phyloP scores from a whole-genome alignment of 1,284 basidiomycete species.

The Marasmius fiardii region DNA sequence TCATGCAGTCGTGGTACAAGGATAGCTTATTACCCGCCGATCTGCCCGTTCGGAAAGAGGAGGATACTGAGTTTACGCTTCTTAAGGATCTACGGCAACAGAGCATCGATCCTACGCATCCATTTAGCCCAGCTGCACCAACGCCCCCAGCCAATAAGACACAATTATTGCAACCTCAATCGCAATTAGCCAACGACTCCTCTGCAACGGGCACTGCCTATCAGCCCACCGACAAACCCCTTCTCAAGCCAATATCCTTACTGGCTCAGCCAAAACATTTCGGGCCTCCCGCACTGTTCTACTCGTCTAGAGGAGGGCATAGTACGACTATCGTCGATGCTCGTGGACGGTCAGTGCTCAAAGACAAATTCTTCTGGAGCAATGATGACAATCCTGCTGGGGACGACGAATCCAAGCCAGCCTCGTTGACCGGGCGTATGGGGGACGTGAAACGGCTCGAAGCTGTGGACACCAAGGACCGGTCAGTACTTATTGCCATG shows the following conservation, averaged over 20 bases:
- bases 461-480: constrained; percentile 69
- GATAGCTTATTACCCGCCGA: constrained; percentile 77
- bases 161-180: constrained; percentile 39
- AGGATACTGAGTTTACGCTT: constrained; percentile 61
- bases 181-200: constrained; percentile 18
- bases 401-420: constrained; percentile 41
- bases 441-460: constrained; percentile 79
- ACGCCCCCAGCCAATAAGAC: background rate
- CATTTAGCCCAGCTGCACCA: constrained; percentile 43
- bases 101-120: constrained; percentile 72
- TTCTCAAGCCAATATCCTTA: constrained; percentile 75
- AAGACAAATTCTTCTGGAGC: constrained; percentile 76
- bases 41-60: constrained; percentile 73
- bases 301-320: constrained; percentile 79
- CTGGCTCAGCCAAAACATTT: constrained; percentile 79
- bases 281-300: constrained; percentile 84
- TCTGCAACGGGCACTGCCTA: constrained; percentile 13
- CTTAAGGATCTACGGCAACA: constrained; percentile 72
- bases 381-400: constrained; percentile 42
- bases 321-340: constrained; percentile 83
- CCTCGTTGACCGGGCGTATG: constrained; percentile 38
- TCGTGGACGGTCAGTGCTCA: constrained; percentile 76
- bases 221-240: constrained; percentile 46
- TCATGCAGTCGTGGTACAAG: constrained; percentile 85
- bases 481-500: constrained; percentile 76